Percentiles rank a stretch among this genome's conserved stretches.
These are phyloP conservation scores for Capsicum chinense DNA, from an alignment of 257 asterid genomes.

Conservation along the genomic window DNA sequence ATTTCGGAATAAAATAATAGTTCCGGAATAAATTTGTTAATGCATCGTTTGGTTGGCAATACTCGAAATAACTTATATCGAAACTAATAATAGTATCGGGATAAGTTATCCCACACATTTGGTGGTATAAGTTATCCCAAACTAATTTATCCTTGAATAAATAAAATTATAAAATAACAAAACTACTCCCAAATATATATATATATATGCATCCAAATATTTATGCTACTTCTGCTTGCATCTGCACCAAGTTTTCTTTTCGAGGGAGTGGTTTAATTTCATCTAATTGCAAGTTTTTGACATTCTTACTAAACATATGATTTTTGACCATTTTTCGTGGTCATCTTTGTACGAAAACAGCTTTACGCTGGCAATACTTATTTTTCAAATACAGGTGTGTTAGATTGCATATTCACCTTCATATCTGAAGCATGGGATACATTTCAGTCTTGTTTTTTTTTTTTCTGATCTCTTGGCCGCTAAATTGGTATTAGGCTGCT, in stretches of 20 bases:
- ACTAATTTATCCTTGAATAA: too few relatives aligned
- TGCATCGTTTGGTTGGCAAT: too few relatives aligned
- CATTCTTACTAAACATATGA: background rate
- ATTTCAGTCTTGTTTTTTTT: background rate
- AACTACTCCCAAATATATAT: too few relatives aligned
- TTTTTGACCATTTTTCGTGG: slow-evolving; percentile 5
- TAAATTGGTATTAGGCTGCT: slow-evolving; percentile 15
- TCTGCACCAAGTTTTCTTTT: slow-evolving; percentile 17
- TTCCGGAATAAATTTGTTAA: too few relatives aligned
- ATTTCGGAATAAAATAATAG: too few relatives aligned
- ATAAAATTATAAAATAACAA: too few relatives aligned
- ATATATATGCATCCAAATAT: too few relatives aligned
- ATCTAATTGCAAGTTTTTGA: background rate
- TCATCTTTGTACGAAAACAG: slow-evolving; percentile 18
- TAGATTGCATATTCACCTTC: background rate
- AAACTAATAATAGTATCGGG: too few relatives aligned
- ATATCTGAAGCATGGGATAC: background rate
- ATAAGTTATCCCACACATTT: too few relatives aligned
- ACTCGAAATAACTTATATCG: too few relatives aligned
- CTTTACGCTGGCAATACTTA: slow-evolving; percentile 13
- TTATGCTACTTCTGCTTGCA: too few relatives aligned
- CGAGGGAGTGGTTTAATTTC: background rate
- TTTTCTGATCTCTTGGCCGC: background rate
- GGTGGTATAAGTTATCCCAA: too few relatives aligned
- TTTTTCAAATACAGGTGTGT: background rate